phyloP scores from a whole-genome alignment of 148 eudicot genomes.

The Silene latifolia region DNA sequence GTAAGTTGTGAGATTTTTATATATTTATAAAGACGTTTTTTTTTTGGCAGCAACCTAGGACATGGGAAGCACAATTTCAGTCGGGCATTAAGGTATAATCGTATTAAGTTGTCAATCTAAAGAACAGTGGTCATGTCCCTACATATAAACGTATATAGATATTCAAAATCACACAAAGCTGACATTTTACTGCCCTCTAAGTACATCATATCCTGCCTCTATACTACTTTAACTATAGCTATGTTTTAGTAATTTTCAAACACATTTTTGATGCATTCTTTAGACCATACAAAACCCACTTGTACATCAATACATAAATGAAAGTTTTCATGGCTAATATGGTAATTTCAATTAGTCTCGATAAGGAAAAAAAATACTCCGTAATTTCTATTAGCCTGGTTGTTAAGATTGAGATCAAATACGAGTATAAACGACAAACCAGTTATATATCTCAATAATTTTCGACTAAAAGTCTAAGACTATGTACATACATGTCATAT shows the following conservation, averaged over 20 bases:
- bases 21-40: background rate
- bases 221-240: background rate
- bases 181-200: background rate
- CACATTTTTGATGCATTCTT: slow-evolving; percentile 4
- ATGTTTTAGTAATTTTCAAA: slow-evolving; percentile 12
- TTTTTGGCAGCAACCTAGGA: slow-evolving; percentile 79
- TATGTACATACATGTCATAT: too few relatives aligned
- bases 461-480: too few relatives aligned
- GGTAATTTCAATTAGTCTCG: too few relatives aligned
- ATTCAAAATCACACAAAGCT: slow-evolving; percentile 16
- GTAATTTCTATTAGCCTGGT: too few relatives aligned
- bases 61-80: slow-evolving; percentile 99
- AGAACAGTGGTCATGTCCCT: background rate
- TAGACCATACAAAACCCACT: background rate
- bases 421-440: too few relatives aligned
- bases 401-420: too few relatives aligned
- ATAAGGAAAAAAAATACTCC: too few relatives aligned
- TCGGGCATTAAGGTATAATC: slow-evolving; percentile 87
- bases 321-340: too few relatives aligned
- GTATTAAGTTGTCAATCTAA: background rate
- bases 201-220: background rate
- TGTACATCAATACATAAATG: background rate
- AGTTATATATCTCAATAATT: too few relatives aligned
- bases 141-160: background rate
- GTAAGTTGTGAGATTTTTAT: too few relatives aligned